Evolutionary conservation across 2,329 filamentous ascomycete species (phyloP), one percentile per base, ranked within the genome.

Genomic region (Fusarium pilosicola): DNA sequence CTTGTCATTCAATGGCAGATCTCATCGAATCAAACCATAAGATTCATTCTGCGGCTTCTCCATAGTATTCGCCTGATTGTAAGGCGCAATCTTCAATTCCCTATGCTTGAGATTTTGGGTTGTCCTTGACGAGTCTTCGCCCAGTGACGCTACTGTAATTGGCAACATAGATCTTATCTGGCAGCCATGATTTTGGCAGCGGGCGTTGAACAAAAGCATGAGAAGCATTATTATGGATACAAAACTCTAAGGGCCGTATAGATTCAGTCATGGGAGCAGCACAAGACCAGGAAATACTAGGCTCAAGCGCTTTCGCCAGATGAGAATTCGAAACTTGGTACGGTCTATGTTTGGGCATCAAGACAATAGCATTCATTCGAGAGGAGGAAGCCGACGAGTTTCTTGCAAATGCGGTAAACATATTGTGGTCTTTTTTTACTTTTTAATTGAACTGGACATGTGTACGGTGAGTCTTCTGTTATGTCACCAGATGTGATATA

Each of bases 1-100:
- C n/a, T 24, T 20, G 13, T 24, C 6, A 24, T 8, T 34, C 30
- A 11, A 34, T 34, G 8, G 3, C 28, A 20, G n/a, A 52, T 20
- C 12, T 20, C 22, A 14, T 20, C 22, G 2, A 51, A 32, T n/a
- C 5, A n/a, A 13, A 13, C 7, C 22, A 18, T 0, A 4, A 3
- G 11, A n/a, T 30, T 30, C 4, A 18, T 10, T 10, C 3, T 36
- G 0, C 1, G 34, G 4, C 15, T 18, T 12, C 9, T 6, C 3
- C 14, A 5, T 0, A 8, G 2, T n/a, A 2, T 4, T 8, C 20
- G 8, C 2, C 4, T 3, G 7, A 17, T 0, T 17, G 9, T 7
- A 24, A 18, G 11, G 7, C 22, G 1, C 2, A 14, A 7, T 14
- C 4, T 10, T 32, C 11, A 3, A 24, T 14, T 7, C 22, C 1